Conservation (phyloP, 1,284 basidiomycete genomes). For the Pseudozyma thailandica region DNA sequence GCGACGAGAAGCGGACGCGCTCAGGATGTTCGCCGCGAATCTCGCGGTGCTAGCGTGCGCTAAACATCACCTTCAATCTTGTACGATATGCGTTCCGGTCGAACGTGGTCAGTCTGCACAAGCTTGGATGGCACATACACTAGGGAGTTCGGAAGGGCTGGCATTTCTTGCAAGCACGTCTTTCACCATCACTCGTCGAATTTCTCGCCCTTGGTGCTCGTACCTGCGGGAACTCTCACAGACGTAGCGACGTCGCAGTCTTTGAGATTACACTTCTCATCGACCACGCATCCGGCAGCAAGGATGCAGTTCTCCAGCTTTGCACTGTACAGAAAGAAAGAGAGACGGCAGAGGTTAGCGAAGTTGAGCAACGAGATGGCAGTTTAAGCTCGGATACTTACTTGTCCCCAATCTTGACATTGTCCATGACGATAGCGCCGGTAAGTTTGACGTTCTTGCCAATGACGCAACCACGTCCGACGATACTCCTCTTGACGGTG, state of each 20-base stretch:
- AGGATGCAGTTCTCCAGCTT: conserved; percentile 90
- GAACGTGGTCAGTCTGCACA: too few relatives aligned
- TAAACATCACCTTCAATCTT: too few relatives aligned
- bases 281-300: conserved; percentile 82
- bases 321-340: conserved; percentile 72
- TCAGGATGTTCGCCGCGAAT: too few relatives aligned
- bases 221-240: conserved; percentile 75
- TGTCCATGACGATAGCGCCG: conserved; percentile 89
- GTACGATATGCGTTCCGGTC: too few relatives aligned
- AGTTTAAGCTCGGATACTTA: conserved; percentile 67
- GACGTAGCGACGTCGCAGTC: conserved; percentile 89
- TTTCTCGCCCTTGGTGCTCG: conserved; percentile 62
- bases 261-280: conserved; percentile 80
- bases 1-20: too few relatives aligned
- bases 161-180: background rate
- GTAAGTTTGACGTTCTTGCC: conserved; percentile 85
- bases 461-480: conserved; percentile 88
- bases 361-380: background rate
- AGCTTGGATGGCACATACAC: too few relatives aligned
- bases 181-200: conserved; percentile 28
- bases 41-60: too few relatives aligned
- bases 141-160: background rate
- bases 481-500: conserved; percentile 85
- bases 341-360: conserved; percentile 10
- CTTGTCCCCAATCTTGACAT: conserved; percentile 88